Evolutionary conservation across 805 yeast genomes (phyloP), one percentile per base, ranked within the genome.

Genomic region (Zygotorulaspora sp.): DNA sequence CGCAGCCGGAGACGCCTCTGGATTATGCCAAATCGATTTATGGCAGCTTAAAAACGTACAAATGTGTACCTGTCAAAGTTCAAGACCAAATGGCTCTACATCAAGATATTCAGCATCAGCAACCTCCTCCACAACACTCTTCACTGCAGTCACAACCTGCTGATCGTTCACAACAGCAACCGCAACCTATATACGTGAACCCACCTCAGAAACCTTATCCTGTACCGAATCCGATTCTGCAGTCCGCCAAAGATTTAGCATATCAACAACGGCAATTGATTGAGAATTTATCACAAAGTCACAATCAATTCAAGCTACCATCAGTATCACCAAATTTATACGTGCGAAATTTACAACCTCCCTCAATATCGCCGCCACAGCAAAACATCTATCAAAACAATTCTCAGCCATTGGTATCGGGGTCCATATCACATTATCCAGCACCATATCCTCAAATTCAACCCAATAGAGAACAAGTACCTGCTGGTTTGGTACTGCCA

Each of bases 1-100:
- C 43, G 10, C 39, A 46, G 9, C 58, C 58, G 6, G 41, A 47
- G 5, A 51, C 59, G 3, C 62, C 61, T 2, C 23, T 57, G 19
- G 58, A 54, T 24, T 57, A 55, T 40, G 61, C 62, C 3, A 53
- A 53, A 35, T 48, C 53, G 21, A 45, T 57, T n/a, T 57, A 57
- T 37, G 58, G 57, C 18, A 53, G 50, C 30, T 35, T 55, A 33
- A 52, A 50, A 31, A 44, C 53, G 7, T 57, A 51, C 45, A 53
- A 49, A 28, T 55, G 60, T 38, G 57, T 57, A 3, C 62, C 62
- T 3, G 55, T 52, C 4, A 50, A 49, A 32, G 41, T 55, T 14
- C 53, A 48, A 33, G 52, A 51, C 15, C 31, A 23, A 17, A 9
- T 18, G 14, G 10, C 20, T 12, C 4, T 38, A 20, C 34, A 27